Base-by-base conservation (phyloP, 768 basidiomycete species). In the Boletus huronensis region DNA sequence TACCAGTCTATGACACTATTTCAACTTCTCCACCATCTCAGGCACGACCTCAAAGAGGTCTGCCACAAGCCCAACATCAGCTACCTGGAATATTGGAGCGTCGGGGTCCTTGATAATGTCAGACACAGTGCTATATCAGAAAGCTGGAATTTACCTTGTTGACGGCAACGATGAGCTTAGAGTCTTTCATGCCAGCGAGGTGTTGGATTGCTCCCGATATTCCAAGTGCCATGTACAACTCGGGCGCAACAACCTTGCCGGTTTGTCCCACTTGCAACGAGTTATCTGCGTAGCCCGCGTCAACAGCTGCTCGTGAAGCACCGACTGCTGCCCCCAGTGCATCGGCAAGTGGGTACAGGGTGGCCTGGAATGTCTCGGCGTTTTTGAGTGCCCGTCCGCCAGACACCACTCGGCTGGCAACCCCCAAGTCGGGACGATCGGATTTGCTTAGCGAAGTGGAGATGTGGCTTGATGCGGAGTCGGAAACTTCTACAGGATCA, bases 191-290 rank as follows among this genome's bases (percentile, higher is more conserved):
- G 9, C 97, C 97, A 21, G 97, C 97, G 51, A 98, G 77, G 76
- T 99, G 97, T 74, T 99, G 97, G 64, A 98, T 99, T 14, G 97
- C 97, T 17, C 97, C 97, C 9, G 94, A 97, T 63, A 99, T 98
- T 48, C 97, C 97, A 46, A 98, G 73, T 4, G 97, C 97, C 72
- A 98, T 82, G 73, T 99, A 99, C 50, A 99, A 75, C 68, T 96
- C 91, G 0, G 97, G 96, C 3, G 97, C 96, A 40, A 98, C 95
- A 34, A 99, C 90, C 74, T 98, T 98, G 52, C 97, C 97, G 0
- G 97, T 99, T 77, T 99, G 97, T 23, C 97, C 97, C n/a, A 99
- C 97, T 72, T 99, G 97, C 48, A 98, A 68, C 5, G 92, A 94
- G 74, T 98, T 98, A 72, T 98, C 97, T 28, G 93, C 93, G 65